Base-by-base conservation (phyloP, 2,329 filamentous ascomycete genomes). In the Madurella fahalii region DNA sequence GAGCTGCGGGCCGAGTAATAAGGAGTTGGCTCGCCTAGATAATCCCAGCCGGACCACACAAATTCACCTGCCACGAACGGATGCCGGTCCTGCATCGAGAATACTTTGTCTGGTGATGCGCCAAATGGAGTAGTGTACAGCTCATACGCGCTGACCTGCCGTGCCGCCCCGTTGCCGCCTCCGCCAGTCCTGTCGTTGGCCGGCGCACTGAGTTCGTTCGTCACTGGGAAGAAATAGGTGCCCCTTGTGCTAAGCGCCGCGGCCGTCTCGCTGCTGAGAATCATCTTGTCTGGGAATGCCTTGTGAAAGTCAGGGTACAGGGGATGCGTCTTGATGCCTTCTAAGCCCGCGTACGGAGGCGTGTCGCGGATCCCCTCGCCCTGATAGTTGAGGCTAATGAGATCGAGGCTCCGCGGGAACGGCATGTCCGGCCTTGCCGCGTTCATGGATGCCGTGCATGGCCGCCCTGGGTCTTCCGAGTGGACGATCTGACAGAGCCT, bases 301-400 rank as follows among this genome's bases (percentile, higher is more conserved):
- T 7, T 25, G 25, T 25, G 25, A 7, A 25, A 25, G 25, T 25
- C 25, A 7, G 25, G 25, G 25, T 25, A 25, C 25, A 25, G 25
- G 25, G 25, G 25, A 7, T 25, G 25, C 7, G 25, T 25, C 25
- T 25, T 25, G 25, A 25, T 25, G 25, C 25, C 25, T 25, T 25
- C 25, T 25, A 25, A 25, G 3, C 25, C 25, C 25, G 43, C 51
- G 34, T 54, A 54, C 12, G 54, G 50, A 11, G 45, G 41, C 4
- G 52, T 37, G 41, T 47, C 52, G n/a, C 52, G 47, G 41, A 52
- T 54, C 4, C 78, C 78, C 47, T 78, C 76, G 48, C 78, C 79
- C 60, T 81, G 79, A 63, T 81, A 82, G 65, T 82, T 82, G 4
- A 81, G 63, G 18, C 72, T 72, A 15, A 76, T 63, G 45, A 80